A percentile compares a stretch with the other conserved stretches of the same genome.
phyloP scores from a whole-genome alignment of 345 rosid genomes.

The Psidium guajava region DNA sequence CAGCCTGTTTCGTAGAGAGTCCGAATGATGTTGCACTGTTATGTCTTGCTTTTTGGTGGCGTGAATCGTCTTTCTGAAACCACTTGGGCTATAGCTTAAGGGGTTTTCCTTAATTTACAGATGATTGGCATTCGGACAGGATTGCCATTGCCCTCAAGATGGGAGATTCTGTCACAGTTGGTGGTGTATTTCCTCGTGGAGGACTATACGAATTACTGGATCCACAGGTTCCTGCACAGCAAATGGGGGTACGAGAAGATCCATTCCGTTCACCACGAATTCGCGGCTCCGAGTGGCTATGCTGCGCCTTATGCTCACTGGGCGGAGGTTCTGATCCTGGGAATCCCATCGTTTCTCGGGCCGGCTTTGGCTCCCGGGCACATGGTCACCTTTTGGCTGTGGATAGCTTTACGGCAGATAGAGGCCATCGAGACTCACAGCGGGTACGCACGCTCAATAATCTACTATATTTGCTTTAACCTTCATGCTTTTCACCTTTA shows the following conservation, averaged over 20 bases:
- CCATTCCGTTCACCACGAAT: slow-evolving; percentile 84
- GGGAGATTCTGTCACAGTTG: slow-evolving; percentile 64
- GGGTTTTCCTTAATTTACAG: slow-evolving; percentile 19
- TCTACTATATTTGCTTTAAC: background rate
- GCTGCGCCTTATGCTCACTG: slow-evolving; percentile 95
- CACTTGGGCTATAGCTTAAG: background rate
- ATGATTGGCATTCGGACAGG: slow-evolving; percentile 59
- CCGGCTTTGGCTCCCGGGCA: slow-evolving; percentile 98
- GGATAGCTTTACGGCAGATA: slow-evolving; percentile 83
- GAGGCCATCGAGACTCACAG: slow-evolving; percentile 97
- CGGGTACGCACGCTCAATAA: slow-evolving; percentile 56
- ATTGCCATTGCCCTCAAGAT: slow-evolving; percentile 62
- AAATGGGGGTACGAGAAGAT: slow-evolving; percentile 95
- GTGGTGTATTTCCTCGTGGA: slow-evolving; percentile 69
- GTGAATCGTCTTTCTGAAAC: background rate
- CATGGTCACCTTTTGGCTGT: slow-evolving; percentile 81
- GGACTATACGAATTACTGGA: slow-evolving; percentile 86
- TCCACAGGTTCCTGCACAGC: slow-evolving; percentile 70
- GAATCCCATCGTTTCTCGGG: slow-evolving; percentile 86
- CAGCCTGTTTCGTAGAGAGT: background rate
- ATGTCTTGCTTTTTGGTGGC: background rate
- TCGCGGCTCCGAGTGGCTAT: slow-evolving; percentile 67
- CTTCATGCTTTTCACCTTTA: background rate
- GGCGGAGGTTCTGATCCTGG: slow-evolving; percentile 82
- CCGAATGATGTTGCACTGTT: background rate